Percentiles rank a stretch among this genome's conserved stretches.
These are phyloP conservation scores for Lasiodiplodia sp. DNA, from an alignment of 2,329 filamentous ascomycete species.

Conservation along the genomic window DNA sequence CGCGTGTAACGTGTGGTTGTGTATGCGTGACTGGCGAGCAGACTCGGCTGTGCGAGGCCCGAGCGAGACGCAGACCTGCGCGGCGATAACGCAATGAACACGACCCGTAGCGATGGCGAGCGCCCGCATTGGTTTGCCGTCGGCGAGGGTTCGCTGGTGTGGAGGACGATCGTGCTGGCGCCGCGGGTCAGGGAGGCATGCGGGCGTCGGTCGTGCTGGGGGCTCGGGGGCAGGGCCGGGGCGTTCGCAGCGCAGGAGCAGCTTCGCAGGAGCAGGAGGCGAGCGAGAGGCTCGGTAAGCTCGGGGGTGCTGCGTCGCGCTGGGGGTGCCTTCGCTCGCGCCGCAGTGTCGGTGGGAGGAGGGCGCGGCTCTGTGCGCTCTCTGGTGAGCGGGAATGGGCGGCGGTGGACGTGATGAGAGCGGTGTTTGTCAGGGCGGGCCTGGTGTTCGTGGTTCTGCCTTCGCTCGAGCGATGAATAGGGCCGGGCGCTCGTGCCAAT, in stretches of 20 bases:
- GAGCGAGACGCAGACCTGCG: slow-evolving; percentile 24
- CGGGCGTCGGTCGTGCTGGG: slow-evolving; percentile 22
- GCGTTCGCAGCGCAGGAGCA: slow-evolving; percentile 19
- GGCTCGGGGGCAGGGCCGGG: slow-evolving; percentile 12
- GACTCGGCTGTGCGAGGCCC: slow-evolving; percentile 28
- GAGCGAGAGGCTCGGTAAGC: slow-evolving; percentile 1
- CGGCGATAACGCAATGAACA: slow-evolving; percentile 26
- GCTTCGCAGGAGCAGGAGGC: slow-evolving; percentile 26
- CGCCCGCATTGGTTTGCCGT: slow-evolving; percentile 24
- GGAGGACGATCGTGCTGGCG: slow-evolving; percentile 19
- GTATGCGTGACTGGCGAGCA: slow-evolving; percentile 23
- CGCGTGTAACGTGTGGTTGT: slow-evolving; percentile 30
- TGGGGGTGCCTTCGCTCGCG: background rate
- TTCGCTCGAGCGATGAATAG: slow-evolving; percentile 25
- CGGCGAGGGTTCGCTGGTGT: slow-evolving; percentile 7
- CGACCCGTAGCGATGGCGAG: slow-evolving; percentile 24
- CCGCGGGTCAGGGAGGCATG: slow-evolving; percentile 27
- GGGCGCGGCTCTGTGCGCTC: slow-evolving; percentile 20
- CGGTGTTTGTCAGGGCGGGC: slow-evolving; percentile 26
- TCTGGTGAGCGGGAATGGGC: background rate
- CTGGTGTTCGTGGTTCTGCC: slow-evolving; percentile 25
- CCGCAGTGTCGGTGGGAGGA: slow-evolving; percentile 7
- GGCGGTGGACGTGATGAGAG: slow-evolving; percentile 11
- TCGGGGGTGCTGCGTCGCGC: slow-evolving; percentile 3
- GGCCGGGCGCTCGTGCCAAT: slow-evolving; percentile 24